These are phyloP conservation scores for Porogramme epimiltina DNA, from an alignment of 1,284 basidiomycete genomes.

Conservation along the genomic window DNA sequence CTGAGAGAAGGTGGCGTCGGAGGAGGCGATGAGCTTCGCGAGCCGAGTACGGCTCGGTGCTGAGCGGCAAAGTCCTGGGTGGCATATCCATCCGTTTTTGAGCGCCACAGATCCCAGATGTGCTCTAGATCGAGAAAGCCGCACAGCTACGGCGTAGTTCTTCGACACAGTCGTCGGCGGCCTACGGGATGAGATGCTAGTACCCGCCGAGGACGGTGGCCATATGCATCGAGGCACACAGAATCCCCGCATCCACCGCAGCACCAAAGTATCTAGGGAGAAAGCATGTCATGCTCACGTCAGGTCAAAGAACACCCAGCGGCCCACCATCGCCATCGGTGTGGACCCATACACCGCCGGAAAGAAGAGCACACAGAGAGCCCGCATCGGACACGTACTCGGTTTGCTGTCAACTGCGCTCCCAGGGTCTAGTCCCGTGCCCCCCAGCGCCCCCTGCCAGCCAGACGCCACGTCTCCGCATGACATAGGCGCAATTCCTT, in stretches of 20 bases:
- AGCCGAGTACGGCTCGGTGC: constrained; percentile 37
- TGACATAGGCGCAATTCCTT: constrained; percentile 3
- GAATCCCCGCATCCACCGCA: constrained; percentile 45
- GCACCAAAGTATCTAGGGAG: constrained; percentile 52
- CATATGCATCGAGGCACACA: constrained; percentile 49
- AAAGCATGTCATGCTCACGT: neutral
- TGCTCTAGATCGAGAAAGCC: constrained; percentile 8
- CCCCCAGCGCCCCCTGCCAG: too few relatives aligned
- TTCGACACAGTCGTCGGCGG: constrained; percentile 58
- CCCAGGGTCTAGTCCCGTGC: neutral
- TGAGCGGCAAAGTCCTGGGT: constrained; percentile 48
- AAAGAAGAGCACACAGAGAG: too few relatives aligned
- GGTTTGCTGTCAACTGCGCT: neutral
- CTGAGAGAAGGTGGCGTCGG: constrained; percentile 31
- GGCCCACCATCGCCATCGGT: too few relatives aligned
- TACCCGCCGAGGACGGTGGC: constrained; percentile 52
- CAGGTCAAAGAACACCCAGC: too few relatives aligned
- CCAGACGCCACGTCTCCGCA: neutral
- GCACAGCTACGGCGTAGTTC: constrained; percentile 60
- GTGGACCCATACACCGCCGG: too few relatives aligned
- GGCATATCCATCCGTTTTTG: constrained; percentile 41
- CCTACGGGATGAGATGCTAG: constrained; percentile 53
- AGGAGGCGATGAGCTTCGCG: constrained; percentile 37
- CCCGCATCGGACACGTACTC: neutral
- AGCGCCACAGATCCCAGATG: neutral